Percentiles rank a stretch among this genome's conserved stretches.
Evolutionary conservation across 2,329 filamentous ascomycete genomes (phyloP).

Genomic region (Cordyceps javanica): DNA sequence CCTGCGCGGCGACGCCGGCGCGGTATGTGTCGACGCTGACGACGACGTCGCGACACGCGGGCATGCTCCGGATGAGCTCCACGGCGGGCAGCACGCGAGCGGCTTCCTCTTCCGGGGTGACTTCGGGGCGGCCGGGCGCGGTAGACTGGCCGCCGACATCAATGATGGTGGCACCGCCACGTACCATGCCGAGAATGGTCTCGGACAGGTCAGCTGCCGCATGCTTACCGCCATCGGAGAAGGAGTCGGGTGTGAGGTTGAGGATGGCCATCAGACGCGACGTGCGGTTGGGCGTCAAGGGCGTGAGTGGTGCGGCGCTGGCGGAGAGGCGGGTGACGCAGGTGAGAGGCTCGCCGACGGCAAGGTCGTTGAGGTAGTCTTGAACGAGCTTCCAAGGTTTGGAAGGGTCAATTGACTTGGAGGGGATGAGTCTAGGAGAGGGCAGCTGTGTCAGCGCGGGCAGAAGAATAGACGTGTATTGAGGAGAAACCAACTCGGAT

Average conservation of each 20-base stretch:
- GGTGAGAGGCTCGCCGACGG: slow-evolving; percentile 44
- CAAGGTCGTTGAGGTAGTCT: slow-evolving; percentile 56
- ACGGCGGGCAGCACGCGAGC: slow-evolving; percentile 76
- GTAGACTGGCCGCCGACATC: slow-evolving; percentile 94
- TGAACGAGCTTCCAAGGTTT: slow-evolving; percentile 56
- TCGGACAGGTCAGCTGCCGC: slow-evolving; percentile 45
- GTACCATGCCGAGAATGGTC: slow-evolving; percentile 57
- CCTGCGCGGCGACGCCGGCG: slow-evolving; percentile 70
- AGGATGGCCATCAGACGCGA: slow-evolving; percentile 91
- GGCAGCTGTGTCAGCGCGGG: background rate
- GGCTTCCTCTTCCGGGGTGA: slow-evolving; percentile 68
- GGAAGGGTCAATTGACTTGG: slow-evolving; percentile 43
- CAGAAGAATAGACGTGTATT: background rate
- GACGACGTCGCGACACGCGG: slow-evolving; percentile 56
- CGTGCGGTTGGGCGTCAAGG: slow-evolving; percentile 49
- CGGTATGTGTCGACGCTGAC: slow-evolving; percentile 94
- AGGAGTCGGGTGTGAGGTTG: slow-evolving; percentile 93
- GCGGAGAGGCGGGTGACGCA: slow-evolving; percentile 51
- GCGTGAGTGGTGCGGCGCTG: slow-evolving; percentile 46
- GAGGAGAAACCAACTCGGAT: slow-evolving; percentile 53
- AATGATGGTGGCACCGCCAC: slow-evolving; percentile 71
- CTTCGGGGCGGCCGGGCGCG: slow-evolving; percentile 64
- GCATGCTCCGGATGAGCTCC: slow-evolving; percentile 60
- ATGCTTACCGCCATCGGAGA: slow-evolving; percentile 80
- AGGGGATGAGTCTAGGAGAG: slow-evolving; percentile 45